Evolutionary conservation across 768 basidiomycete genomes (phyloP).

Genomic region (Panellus pusillus): DNA sequence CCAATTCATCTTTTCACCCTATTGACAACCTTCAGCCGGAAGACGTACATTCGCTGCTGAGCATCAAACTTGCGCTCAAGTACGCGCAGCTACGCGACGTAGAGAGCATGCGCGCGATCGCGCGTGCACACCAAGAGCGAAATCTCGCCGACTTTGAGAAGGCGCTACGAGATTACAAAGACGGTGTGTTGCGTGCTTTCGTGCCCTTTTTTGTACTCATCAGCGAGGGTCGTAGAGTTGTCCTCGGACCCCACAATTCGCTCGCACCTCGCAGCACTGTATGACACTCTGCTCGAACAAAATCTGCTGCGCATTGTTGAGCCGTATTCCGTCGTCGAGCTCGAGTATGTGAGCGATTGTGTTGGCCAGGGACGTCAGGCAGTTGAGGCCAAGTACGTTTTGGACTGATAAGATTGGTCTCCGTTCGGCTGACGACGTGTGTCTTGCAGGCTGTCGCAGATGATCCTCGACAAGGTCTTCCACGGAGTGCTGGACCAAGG

Average conservation of each 20-base stretch:
- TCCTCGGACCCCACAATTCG: slow-evolving; percentile 95
- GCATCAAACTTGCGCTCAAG: slow-evolving; percentile 84
- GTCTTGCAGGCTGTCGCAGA: slow-evolving; percentile 77
- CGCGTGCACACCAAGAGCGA: slow-evolving; percentile 89
- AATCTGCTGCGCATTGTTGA: slow-evolving; percentile 95
- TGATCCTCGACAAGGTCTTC: slow-evolving; percentile 96
- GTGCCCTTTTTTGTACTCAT: neutral
- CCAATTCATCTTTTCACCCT: neutral
- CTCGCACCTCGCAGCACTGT: slow-evolving; percentile 89
- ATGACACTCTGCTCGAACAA: slow-evolving; percentile 95
- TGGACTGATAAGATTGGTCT: neutral
- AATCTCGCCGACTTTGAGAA: slow-evolving; percentile 89
- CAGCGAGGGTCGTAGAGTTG: slow-evolving; percentile 58
- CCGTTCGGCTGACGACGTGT: neutral
- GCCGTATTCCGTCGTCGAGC: slow-evolving; percentile 91
- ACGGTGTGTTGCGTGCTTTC: slow-evolving; percentile 46
- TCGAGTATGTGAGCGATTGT: slow-evolving; percentile 81
- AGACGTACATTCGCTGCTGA: slow-evolving; percentile 84
- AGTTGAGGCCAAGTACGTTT: slow-evolving; percentile 85
- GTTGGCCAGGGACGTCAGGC: slow-evolving; percentile 88
- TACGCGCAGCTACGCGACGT: slow-evolving; percentile 88
- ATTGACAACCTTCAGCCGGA: slow-evolving; percentile 64
- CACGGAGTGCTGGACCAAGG: slow-evolving; percentile 97
- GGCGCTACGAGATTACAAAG: slow-evolving; percentile 81
- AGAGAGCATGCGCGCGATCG: slow-evolving; percentile 94